Percentiles rank a stretch among this genome's conserved stretches.
Conservation (phyloP, 1,139 yeast species). For the Candida gigantensis region DNA sequence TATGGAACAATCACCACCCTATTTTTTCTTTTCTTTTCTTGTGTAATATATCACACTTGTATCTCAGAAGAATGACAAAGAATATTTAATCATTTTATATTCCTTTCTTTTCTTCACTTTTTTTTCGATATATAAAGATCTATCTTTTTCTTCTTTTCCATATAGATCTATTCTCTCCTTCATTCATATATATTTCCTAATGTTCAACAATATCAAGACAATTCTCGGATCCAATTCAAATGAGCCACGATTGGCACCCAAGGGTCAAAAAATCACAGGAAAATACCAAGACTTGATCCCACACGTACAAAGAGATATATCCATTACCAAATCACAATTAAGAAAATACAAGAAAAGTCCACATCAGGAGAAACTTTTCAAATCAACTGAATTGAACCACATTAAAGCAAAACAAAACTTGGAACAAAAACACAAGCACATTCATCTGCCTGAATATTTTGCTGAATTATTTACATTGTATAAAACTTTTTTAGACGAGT, state of each 20-base stretch:
- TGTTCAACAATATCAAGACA: slow-evolving; percentile 8
- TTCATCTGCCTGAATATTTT: slow-evolving; percentile 15
- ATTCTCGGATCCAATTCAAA: slow-evolving; percentile 6
- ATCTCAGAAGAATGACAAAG: no score
- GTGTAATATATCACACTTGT: no score
- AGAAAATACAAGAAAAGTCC: slow-evolving; percentile 21
- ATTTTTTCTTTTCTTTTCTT: no score
- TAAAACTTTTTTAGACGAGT: slow-evolving; percentile 22
- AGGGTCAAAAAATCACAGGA: slow-evolving; percentile 17
- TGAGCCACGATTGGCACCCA: slow-evolving; percentile 12
- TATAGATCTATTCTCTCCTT: no score
- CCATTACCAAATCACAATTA: slow-evolving; percentile 20
- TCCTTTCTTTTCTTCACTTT: no score
- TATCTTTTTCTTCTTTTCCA: no score
- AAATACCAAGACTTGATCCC: slow-evolving; percentile 22
- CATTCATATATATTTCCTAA: neutral
- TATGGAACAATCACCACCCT: no score
- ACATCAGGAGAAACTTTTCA: slow-evolving; percentile 20
- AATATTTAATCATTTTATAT: no score
- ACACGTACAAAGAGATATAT: slow-evolving; percentile 23
- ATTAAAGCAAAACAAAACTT: slow-evolving; percentile 15
- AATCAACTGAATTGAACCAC: slow-evolving; percentile 23
- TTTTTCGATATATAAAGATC: no score
- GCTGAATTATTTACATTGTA: slow-evolving; percentile 18
- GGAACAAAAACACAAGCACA: slow-evolving; percentile 14